phyloP scores from a whole-genome alignment of 495 filamentous ascomycete genomes.

The Penicillium ucsense region DNA sequence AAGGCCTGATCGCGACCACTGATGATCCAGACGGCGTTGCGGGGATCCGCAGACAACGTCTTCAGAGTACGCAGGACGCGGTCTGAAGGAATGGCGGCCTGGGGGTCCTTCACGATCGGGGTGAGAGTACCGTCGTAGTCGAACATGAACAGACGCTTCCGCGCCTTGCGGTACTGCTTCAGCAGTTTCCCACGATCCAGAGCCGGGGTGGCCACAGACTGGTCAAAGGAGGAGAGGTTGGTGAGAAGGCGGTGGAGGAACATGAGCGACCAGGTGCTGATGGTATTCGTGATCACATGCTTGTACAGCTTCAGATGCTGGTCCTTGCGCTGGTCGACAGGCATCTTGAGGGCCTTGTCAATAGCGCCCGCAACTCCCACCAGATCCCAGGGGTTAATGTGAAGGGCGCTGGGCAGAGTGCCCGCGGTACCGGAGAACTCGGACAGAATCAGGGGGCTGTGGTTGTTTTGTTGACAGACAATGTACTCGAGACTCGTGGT shows the following conservation, averaged over 20 bases:
- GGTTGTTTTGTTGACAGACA: constrained; percentile 74
- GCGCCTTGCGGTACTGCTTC: constrained; percentile 58
- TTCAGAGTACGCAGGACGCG: constrained; percentile 69
- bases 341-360: constrained; percentile 67
- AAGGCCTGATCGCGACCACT: constrained; percentile 87
- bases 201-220: constrained; percentile 65
- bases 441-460: constrained; percentile 82
- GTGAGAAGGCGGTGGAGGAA: constrained; percentile 66
- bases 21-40: constrained; percentile 95
- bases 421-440: constrained; percentile 93
- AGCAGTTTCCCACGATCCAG: constrained; percentile 65
- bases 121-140: constrained; percentile 99
- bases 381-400: constrained; percentile 92
- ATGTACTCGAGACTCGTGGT: constrained; percentile 91
- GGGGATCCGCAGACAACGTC: constrained; percentile 64
- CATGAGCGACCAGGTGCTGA: constrained; percentile 70
- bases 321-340: constrained; percentile 45
- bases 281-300: constrained; percentile 73
- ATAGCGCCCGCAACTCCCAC: constrained; percentile 72
- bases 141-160: constrained; percentile 85
- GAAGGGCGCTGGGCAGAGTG: constrained; percentile 71
- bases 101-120: constrained; percentile 83
- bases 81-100: constrained; percentile 77
- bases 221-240: constrained; percentile 66
- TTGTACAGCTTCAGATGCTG: constrained; percentile 53